Evolutionary conservation across 2,329 filamentous ascomycete genomes (phyloP).

Genomic region (Trichophyton simii): DNA sequence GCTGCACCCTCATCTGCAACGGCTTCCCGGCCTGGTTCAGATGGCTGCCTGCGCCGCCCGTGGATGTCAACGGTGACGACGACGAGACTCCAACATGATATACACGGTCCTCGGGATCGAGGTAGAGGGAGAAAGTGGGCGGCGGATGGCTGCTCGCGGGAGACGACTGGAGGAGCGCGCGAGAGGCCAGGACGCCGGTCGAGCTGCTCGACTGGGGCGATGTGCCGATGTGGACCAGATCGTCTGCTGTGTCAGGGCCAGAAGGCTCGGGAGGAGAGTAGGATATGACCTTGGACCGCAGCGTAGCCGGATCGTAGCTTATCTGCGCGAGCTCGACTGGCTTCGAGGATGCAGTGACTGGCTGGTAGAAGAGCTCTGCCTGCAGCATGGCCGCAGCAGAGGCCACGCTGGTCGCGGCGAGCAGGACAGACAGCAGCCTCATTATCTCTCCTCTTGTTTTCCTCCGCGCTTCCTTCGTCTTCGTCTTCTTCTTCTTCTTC

Average conservation of each 20-base stretch:
- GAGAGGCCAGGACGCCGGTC: slow-evolving; percentile 30
- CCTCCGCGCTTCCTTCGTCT: background rate
- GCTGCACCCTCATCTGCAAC: slow-evolving; percentile 20
- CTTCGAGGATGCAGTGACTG: slow-evolving; percentile 19
- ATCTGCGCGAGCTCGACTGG: slow-evolving; percentile 29
- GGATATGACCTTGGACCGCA: slow-evolving; percentile 26
- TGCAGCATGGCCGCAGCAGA: slow-evolving; percentile 13
- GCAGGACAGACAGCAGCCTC: slow-evolving; percentile 12
- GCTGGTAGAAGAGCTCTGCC: slow-evolving; percentile 30
- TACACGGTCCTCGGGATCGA: slow-evolving; percentile 25
- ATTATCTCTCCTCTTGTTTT: slow-evolving; percentile 5
- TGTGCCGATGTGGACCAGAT: slow-evolving; percentile 43
- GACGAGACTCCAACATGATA: slow-evolving; percentile 30
- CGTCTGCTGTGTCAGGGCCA: slow-evolving; percentile 19
- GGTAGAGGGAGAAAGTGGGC: slow-evolving; percentile 27
- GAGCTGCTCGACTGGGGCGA: slow-evolving; percentile 32
- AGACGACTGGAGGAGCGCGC: slow-evolving; percentile 12
- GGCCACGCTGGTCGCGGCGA: slow-evolving; percentile 12
- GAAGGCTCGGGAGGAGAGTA: slow-evolving; percentile 25
- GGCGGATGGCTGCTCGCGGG: slow-evolving; percentile 3
- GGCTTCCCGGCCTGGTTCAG: background rate
- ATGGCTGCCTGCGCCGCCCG: background rate
- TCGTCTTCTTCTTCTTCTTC: background rate
- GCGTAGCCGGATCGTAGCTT: slow-evolving; percentile 29
- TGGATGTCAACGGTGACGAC: background rate